A percentile compares a stretch with the other conserved stretches of the same genome.
Evolutionary conservation across 306 rosid genomes (phyloP).

Genomic region (Begonia loranthoides): DNA sequence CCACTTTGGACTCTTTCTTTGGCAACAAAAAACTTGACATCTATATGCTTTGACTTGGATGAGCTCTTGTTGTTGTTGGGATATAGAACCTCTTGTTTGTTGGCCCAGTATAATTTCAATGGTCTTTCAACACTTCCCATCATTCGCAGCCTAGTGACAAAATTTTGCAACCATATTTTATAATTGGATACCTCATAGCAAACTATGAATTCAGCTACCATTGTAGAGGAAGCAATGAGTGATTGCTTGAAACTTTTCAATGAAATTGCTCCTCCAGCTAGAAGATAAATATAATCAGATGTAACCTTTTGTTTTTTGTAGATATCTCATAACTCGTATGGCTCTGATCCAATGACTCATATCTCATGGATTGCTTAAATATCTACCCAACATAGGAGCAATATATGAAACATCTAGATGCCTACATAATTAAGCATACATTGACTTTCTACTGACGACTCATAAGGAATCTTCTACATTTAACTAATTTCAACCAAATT

Average conservation of each 20-base stretch:
- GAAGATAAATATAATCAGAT: neutral
- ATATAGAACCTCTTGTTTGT: neutral
- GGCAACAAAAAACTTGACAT: neutral
- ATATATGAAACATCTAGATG: no score
- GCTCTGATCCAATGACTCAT: neutral
- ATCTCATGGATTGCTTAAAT: neutral
- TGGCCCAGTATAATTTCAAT: neutral
- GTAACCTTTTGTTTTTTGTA: neutral
- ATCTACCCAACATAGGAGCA: neutral
- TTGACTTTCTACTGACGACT: neutral
- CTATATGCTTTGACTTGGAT: neutral
- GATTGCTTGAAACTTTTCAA: neutral
- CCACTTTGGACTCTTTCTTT: neutral
- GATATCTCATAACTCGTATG: neutral
- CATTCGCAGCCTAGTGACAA: neutral
- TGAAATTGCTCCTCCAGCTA: neutral
- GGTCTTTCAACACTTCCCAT: neutral
- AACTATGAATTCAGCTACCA: neutral
- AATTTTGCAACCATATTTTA: no score
- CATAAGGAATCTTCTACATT: neutral
- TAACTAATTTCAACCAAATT: neutral
- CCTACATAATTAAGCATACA: neutral
- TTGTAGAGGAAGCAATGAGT: neutral
- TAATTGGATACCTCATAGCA: neutral
- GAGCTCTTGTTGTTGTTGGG: conserved; percentile 4